Conservation (phyloP, 2,329 filamentous ascomycete genomes). For the Aspergillus intermedius region DNA sequence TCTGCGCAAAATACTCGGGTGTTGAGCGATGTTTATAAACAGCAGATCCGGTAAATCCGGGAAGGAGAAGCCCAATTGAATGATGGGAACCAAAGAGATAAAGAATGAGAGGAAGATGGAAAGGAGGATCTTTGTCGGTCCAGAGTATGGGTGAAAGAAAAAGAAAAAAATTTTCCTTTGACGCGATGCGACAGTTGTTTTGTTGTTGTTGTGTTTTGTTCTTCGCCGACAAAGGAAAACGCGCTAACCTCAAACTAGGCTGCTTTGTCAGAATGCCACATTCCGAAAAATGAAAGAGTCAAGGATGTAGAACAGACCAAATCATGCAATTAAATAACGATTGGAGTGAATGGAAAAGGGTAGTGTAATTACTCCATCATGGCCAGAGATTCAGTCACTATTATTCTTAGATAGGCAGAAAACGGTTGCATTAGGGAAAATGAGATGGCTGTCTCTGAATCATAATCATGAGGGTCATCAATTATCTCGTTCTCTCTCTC, state of each 20-base stretch:
- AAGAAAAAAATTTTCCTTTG: not conserved
- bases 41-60: no score
- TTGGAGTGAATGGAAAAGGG: no score
- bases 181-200: not conserved
- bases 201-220: conserved; percentile 1
- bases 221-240: not conserved
- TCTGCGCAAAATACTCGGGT: not conserved
- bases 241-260: not conserved
- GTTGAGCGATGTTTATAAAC: no score
- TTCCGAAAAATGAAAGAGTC: no score
- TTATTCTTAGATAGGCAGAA: not conserved
- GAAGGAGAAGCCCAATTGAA: not conserved
- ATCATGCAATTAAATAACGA: no score
- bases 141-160: not conserved
- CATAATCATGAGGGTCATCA: not conserved
- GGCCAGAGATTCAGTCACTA: not conserved
- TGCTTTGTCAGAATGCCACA: conserved; percentile 1
- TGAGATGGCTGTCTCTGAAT: not conserved
- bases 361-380: not conserved
- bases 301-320: no score
- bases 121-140: not conserved
- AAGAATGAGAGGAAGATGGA: conserved; percentile 1
- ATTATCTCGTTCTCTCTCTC: not conserved
- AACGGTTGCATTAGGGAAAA: not conserved
- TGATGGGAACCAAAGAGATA: conserved; percentile 1